A percentile compares a stretch with the other conserved stretches of the same genome.
phyloP scores from a whole-genome alignment of 2,329 filamentous ascomycete species.

The Aspergillus amoenus region DNA sequence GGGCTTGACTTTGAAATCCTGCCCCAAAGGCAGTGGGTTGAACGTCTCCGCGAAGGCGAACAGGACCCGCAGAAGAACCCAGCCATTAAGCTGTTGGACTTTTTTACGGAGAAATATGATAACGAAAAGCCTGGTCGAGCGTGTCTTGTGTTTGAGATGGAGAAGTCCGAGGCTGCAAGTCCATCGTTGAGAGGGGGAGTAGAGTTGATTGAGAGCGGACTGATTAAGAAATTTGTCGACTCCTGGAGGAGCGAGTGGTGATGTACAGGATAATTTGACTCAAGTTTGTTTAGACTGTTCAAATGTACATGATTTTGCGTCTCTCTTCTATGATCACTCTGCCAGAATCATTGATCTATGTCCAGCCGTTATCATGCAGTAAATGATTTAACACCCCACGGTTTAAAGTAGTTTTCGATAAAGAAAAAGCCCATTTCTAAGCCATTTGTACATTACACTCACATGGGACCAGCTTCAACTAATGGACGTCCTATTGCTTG shows the following conservation, averaged over 20 bases:
- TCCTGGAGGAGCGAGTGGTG: constrained; percentile 7
- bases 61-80: constrained; percentile 52
- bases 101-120: constrained; percentile 53
- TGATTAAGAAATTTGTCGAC: constrained; percentile 12
- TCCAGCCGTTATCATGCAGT: no score
- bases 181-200: background rate
- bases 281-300: background rate
- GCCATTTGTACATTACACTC: no score
- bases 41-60: constrained; percentile 41
- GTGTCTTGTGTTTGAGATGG: background rate
- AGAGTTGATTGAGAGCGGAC: constrained; percentile 10
- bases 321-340: no score
- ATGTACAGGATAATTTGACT: background rate
- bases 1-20: constrained; percentile 35
- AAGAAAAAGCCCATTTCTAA: no score
- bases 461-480: no score
- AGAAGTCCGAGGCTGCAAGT: constrained; percentile 5
- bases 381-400: no score
- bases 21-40: constrained; percentile 33
- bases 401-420: no score
- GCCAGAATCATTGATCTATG: no score
- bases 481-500: no score
- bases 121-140: background rate
- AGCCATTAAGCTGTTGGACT: constrained; percentile 54
- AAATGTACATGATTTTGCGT: background rate